phyloP scores from a whole-genome alignment of 2,329 filamentous ascomycete species.

The Beauveria sp. region DNA sequence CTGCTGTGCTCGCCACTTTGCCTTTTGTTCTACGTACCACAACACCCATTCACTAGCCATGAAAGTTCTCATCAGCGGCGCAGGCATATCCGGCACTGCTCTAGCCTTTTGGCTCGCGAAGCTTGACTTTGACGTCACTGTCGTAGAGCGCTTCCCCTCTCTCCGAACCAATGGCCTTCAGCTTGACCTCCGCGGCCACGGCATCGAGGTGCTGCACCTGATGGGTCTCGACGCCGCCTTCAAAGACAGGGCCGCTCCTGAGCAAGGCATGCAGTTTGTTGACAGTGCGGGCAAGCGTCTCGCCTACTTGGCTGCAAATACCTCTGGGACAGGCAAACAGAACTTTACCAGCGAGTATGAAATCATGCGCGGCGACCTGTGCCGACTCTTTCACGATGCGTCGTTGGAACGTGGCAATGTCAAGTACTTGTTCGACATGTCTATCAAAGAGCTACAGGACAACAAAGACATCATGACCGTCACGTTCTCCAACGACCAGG shows the following conservation, averaged over 20 bases:
- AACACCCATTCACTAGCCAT: not conserved
- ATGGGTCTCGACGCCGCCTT: slow-evolving; percentile 44
- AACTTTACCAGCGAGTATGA: slow-evolving; percentile 42
- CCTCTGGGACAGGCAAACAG: slow-evolving; percentile 19
- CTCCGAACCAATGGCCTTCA: slow-evolving; percentile 43
- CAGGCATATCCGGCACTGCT: slow-evolving; percentile 29
- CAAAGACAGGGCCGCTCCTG: slow-evolving; percentile 32
- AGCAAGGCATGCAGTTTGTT: slow-evolving; percentile 39
- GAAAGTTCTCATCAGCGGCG: slow-evolving; percentile 28
- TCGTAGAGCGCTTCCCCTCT: slow-evolving; percentile 32
- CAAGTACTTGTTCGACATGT: slow-evolving; percentile 23
- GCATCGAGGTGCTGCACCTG: slow-evolving; percentile 39
- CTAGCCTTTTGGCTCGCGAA: slow-evolving; percentile 42
- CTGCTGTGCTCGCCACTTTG: not conserved
- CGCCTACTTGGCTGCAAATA: slow-evolving; percentile 31
- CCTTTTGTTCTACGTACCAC: no score
- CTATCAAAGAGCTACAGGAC: slow-evolving; percentile 17
- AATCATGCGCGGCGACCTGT: slow-evolving; percentile 47
- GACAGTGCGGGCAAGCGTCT: slow-evolving; percentile 29
- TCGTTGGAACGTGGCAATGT: slow-evolving; percentile 13
- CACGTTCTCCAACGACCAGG: slow-evolving; percentile 34
- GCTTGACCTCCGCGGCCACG: slow-evolving; percentile 45
- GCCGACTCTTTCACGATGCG: slow-evolving; percentile 32
- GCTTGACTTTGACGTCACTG: slow-evolving; percentile 30
- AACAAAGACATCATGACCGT: slow-evolving; percentile 28